These are phyloP conservation scores for Wallemia ichthyophaga DNA, from an alignment of 1,284 basidiomycete species.

Conservation along the genomic window DNA sequence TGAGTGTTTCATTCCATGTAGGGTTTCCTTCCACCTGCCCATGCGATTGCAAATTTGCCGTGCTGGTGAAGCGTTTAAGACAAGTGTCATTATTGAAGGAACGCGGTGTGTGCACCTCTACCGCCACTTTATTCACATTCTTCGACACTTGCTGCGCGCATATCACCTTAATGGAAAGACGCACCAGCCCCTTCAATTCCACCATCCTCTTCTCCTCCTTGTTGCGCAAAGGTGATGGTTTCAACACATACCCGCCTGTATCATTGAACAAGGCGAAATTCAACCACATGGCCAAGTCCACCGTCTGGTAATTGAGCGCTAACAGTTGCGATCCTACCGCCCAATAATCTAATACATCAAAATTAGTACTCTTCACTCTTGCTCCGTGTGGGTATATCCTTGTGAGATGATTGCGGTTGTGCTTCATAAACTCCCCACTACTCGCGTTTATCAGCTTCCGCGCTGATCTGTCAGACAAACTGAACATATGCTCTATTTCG, in stretches of 20 bases:
- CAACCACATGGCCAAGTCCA: slow-evolving; percentile 59
- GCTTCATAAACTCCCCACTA: slow-evolving; percentile 53
- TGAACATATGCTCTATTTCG: slow-evolving; percentile 66
- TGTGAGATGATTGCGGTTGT: slow-evolving; percentile 57
- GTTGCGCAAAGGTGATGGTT: slow-evolving; percentile 44
- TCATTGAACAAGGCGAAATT: slow-evolving; percentile 92
- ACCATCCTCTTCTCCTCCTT: slow-evolving; percentile 30
- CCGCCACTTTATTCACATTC: slow-evolving; percentile 7
- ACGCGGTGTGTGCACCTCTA: not conserved
- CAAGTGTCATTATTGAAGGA: slow-evolving; percentile 7
- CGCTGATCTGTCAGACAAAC: slow-evolving; percentile 59
- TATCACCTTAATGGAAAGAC: slow-evolving; percentile 35
- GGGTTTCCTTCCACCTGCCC: too few species aligned
- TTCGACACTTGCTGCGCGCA: slow-evolving; percentile 79
- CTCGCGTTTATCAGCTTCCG: slow-evolving; percentile 20
- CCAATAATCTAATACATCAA: slow-evolving; percentile 70
- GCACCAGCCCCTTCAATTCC: slow-evolving; percentile 26
- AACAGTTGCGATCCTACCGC: slow-evolving; percentile 71
- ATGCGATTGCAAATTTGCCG: too few species aligned
- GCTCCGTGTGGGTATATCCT: slow-evolving; percentile 69
- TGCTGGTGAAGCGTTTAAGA: too few species aligned
- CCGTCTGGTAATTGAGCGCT: slow-evolving; percentile 92
- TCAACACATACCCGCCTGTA: slow-evolving; percentile 61
- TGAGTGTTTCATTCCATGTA: slow-evolving; percentile 42
- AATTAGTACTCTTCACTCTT: slow-evolving; percentile 59